These are phyloP conservation scores for Neofusicoccum umdonicola DNA, from an alignment of 2,329 filamentous ascomycete genomes.

Conservation along the genomic window DNA sequence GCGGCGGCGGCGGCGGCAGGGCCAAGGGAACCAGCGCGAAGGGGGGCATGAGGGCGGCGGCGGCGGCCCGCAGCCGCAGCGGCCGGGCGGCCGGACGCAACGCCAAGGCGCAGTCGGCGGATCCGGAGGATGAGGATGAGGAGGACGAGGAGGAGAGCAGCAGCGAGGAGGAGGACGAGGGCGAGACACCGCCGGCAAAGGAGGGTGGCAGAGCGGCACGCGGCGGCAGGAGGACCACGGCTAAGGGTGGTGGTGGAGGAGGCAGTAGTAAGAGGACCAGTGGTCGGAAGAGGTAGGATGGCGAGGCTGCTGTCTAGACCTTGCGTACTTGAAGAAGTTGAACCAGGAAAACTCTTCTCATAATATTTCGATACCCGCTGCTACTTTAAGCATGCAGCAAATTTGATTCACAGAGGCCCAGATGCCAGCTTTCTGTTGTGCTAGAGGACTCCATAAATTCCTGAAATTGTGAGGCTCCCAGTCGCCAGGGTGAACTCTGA, in stretches of 20 bases:
- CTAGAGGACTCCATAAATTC: too few relatives aligned
- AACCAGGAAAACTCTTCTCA: too few relatives aligned
- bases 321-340: neutral
- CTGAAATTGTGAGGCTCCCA: too few relatives aligned
- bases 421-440: too few relatives aligned
- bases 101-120: slow-evolving; percentile 4
- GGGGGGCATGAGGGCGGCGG: slow-evolving; percentile 24
- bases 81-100: neutral
- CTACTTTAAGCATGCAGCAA: too few relatives aligned
- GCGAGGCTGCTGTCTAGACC: neutral
- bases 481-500: too few relatives aligned
- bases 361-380: too few relatives aligned
- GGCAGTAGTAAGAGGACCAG: neutral
- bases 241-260: neutral
- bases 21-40: slow-evolving; percentile 17
- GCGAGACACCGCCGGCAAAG: slow-evolving; percentile 17
- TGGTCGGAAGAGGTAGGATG: neutral
- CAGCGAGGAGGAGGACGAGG: slow-evolving; percentile 25
- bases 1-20: neutral
- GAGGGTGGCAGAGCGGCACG: slow-evolving; percentile 1
- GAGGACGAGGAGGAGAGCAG: slow-evolving; percentile 24
- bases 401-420: too few relatives aligned
- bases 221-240: neutral
- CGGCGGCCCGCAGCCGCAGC: slow-evolving; percentile 24
- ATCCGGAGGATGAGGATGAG: slow-evolving; percentile 21